These are phyloP conservation scores for Leishmania braziliensis DNA, from an alignment of 208 protist genomes.

Conservation along the genomic window DNA sequence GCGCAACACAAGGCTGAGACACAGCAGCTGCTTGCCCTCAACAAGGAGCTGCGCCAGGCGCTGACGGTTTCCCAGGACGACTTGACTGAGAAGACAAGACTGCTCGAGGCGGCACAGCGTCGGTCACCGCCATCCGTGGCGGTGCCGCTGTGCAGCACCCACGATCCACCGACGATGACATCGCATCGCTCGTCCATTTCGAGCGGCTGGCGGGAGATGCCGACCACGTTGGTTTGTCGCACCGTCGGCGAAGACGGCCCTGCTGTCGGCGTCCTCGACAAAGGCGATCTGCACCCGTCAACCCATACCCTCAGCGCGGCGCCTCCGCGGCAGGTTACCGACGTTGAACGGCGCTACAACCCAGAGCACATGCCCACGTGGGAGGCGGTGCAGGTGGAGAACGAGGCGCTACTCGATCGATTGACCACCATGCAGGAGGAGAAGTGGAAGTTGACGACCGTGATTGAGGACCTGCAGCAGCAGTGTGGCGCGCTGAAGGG, in stretches of 20 bases:
- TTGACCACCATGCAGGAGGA: conserved; percentile 61
- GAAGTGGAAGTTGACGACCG: conserved; percentile 49
- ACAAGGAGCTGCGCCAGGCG: conserved; percentile 63
- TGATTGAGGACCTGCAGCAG: conserved; percentile 48
- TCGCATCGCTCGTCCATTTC: conserved; percentile 6
- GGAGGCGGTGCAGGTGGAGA: conserved; percentile 64
- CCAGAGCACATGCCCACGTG: conserved; percentile 49
- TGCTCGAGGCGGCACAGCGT: conserved; percentile 35
- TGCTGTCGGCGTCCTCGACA: conserved; percentile 6
- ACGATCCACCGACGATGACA: background rate
- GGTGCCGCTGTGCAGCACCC: background rate
- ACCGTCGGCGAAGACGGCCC: conserved; percentile 2
- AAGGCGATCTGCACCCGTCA: background rate
- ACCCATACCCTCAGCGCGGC: conserved; percentile 2
- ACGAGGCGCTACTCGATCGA: conserved; percentile 53
- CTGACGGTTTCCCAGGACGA: conserved; percentile 62
- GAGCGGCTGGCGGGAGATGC: conserved; percentile 11
- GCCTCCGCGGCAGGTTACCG: conserved; percentile 22
- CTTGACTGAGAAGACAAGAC: conserved; percentile 29
- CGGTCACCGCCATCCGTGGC: conserved; percentile 4
- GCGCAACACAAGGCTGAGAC: conserved; percentile 46
- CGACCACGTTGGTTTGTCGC: conserved; percentile 12
- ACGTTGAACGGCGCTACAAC: conserved; percentile 46
- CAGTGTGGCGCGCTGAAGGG: conserved; percentile 37
- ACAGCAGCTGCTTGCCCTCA: conserved; percentile 57